These are phyloP conservation scores for Daldinia decipiens DNA, from an alignment of 495 filamentous ascomycete species.

Conservation along the genomic window DNA sequence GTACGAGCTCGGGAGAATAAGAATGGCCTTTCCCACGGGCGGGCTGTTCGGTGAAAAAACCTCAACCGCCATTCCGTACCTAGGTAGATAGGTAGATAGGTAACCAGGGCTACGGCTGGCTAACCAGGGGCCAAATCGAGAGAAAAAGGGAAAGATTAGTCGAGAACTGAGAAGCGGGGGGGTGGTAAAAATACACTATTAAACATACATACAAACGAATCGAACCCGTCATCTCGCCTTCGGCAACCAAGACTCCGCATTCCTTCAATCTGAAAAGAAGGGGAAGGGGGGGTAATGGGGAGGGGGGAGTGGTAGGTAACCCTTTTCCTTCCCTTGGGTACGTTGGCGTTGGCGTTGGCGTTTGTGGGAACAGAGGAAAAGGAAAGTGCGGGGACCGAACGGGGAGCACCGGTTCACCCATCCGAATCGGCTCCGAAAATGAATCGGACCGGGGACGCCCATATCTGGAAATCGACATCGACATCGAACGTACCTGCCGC, in stretches of 20 bases:
- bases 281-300: background rate
- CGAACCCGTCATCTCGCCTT: background rate
- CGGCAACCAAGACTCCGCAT: conserved; percentile 43
- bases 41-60: conserved; percentile 15
- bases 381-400: background rate
- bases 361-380: background rate
- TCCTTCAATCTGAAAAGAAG: background rate
- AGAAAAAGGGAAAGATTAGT: conserved; percentile 41
- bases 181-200: conserved; percentile 7
- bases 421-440: conserved; percentile 42
- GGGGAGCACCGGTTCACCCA: conserved; percentile 37
- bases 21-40: conserved; percentile 34
- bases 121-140: conserved; percentile 1
- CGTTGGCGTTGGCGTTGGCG: background rate
- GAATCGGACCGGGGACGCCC: conserved; percentile 40
- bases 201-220: conserved; percentile 11
- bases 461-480: conserved; percentile 22
- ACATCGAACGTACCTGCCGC: conserved; percentile 3
- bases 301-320: background rate
- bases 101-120: background rate
- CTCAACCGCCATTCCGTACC: background rate
- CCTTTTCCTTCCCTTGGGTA: background rate
- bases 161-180: conserved; percentile 20
- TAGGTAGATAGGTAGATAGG: background rate
- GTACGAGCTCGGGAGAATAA: conserved; percentile 43